Evolutionary conservation across 164 flowering plant species (phyloP).

Genomic region (Protea cynaroides): DNA sequence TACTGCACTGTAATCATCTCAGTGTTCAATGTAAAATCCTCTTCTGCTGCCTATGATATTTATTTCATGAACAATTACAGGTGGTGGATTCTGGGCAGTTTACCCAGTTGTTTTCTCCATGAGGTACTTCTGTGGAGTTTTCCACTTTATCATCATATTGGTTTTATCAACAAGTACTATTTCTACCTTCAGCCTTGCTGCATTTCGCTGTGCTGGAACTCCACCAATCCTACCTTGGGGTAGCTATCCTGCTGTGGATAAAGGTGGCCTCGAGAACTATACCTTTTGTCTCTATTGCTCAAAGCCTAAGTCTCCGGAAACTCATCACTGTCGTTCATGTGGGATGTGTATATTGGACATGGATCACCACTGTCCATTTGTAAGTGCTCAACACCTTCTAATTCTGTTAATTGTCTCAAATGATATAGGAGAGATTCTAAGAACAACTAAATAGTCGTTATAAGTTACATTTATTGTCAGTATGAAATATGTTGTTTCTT

Average conservation of each 20-base stretch:
- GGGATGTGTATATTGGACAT: constrained; percentile 80
- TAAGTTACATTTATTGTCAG: too few relatives aligned
- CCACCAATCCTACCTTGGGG: constrained; percentile 72
- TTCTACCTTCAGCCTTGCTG: constrained; percentile 57
- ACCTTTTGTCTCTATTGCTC: constrained; percentile 73
- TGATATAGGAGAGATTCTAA: too few relatives aligned
- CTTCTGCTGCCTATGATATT: neutral
- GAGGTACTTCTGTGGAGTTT: constrained; percentile 42
- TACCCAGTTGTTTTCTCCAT: constrained; percentile 71
- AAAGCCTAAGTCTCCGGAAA: constrained; percentile 81
- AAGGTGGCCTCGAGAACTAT: constrained; percentile 67
- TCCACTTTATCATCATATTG: constrained; percentile 41
- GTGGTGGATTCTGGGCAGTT: constrained; percentile 94
- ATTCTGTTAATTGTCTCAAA: neutral
- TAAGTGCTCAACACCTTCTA: constrained; percentile 34
- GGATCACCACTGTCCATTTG: constrained; percentile 99
- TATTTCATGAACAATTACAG: constrained; percentile 31
- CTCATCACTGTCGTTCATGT: constrained; percentile 94
- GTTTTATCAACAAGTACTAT: constrained; percentile 55
- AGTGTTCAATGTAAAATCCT: neutral
- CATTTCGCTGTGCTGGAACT: constrained; percentile 63
- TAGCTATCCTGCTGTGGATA: constrained; percentile 66
- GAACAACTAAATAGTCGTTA: too few relatives aligned
- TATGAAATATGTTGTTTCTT: too few relatives aligned
- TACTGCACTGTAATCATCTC: too few relatives aligned